These are phyloP conservation scores for Thoreauomyces humboldtii DNA, from an alignment of 192 early-diverging fungal genomes.

Conservation along the genomic window DNA sequence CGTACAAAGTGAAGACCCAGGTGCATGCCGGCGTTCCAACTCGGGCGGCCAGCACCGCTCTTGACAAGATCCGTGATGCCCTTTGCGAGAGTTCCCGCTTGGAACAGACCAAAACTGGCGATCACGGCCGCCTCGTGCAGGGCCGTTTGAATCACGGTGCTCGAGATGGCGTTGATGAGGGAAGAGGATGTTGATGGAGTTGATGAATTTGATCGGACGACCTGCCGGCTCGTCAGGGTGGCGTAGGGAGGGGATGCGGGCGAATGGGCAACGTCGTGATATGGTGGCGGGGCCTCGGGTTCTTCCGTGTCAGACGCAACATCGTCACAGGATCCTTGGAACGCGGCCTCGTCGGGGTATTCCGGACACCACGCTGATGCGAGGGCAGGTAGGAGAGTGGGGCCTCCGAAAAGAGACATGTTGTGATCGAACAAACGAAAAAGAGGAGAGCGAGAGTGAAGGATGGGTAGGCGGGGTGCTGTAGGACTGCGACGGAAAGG, in stretches of 20 bases:
- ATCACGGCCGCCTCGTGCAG: conserved; percentile 6
- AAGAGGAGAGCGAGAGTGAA: too few relatives aligned
- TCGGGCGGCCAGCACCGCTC: background rate
- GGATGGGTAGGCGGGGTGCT: too few relatives aligned
- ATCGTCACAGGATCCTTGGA: background rate
- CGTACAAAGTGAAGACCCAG: conserved; percentile 30
- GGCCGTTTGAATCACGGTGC: background rate
- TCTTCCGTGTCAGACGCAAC: background rate
- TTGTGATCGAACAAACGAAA: too few relatives aligned
- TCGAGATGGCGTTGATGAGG: background rate
- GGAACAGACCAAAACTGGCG: conserved; percentile 6
- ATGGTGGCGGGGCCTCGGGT: background rate
- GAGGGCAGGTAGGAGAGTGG: too few relatives aligned
- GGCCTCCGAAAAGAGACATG: too few relatives aligned
- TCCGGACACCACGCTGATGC: conserved; percentile 1
- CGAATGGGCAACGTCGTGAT: too few relatives aligned
- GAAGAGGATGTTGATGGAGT: background rate
- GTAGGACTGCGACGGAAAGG: too few relatives aligned
- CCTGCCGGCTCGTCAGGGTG: background rate
- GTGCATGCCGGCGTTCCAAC: conserved; percentile 19
- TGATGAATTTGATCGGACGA: background rate
- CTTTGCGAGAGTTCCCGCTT: conserved; percentile 8
- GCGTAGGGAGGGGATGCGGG: too few relatives aligned
- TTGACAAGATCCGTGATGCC: background rate
- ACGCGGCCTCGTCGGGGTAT: background rate